phyloP scores from a whole-genome alignment of 2,329 filamentous ascomycete species.

The Leptoxyphium fumago region DNA sequence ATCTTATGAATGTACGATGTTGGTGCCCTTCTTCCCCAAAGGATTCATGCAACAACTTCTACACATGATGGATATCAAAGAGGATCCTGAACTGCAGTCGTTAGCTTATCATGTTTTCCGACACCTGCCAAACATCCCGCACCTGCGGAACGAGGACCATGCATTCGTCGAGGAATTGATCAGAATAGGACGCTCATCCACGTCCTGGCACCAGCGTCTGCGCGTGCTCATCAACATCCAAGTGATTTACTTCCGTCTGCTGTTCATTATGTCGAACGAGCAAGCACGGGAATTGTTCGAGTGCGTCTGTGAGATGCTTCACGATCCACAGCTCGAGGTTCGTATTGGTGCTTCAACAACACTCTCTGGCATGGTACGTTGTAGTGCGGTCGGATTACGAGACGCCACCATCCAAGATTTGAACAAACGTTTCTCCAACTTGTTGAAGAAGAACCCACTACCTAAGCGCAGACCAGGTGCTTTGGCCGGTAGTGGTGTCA shows the following conservation, averaged over 20 bases:
- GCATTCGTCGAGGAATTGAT: conserved; percentile 77
- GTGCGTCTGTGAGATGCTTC: conserved; percentile 90
- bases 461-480: conserved; percentile 41
- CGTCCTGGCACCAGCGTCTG: conserved; percentile 90
- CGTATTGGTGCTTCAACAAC: conserved; percentile 85
- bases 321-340: conserved; percentile 83
- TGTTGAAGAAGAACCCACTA: conserved; percentile 72
- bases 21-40: conserved; percentile 80
- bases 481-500: conserved; percentile 32
- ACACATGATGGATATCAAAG: conserved; percentile 99
- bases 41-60: conserved; percentile 83
- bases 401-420: conserved; percentile 62
- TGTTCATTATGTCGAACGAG: conserved; percentile 65
- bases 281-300: conserved; percentile 74
- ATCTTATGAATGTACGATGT: conserved; percentile 81
- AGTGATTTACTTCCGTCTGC: conserved; percentile 89
- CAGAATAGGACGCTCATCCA: conserved; percentile 67
- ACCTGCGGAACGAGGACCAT: conserved; percentile 70
- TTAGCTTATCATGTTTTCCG: conserved; percentile 95
- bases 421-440: conserved; percentile 62
- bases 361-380: conserved; percentile 92
- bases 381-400: conserved; percentile 69
- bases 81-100: conserved; percentile 88
- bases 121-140: conserved; percentile 88
- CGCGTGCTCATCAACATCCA: conserved; percentile 96